Percentiles rank a stretch among this genome's conserved stretches.
Evolutionary conservation across 495 filamentous ascomycete genomes (phyloP).

Genomic region (Penicillium roqueforti): DNA sequence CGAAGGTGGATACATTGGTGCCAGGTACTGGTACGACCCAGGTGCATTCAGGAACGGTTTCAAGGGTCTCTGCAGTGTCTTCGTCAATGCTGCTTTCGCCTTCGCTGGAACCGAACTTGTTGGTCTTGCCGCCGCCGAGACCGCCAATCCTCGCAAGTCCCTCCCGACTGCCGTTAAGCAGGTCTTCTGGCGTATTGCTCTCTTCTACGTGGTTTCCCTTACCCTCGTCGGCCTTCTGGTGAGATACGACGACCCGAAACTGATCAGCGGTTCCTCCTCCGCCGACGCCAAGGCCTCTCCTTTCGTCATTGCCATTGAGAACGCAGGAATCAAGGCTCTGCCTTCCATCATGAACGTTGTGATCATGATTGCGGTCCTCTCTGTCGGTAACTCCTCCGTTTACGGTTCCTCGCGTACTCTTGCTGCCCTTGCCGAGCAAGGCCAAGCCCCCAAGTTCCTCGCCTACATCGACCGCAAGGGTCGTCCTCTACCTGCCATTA

Average conservation of each 20-base stretch:
- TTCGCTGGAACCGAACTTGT: constrained; percentile 94
- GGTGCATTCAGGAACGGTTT: constrained; percentile 91
- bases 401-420: constrained; percentile 86
- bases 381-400: constrained; percentile 81
- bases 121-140: constrained; percentile 84
- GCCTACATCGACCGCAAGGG: constrained; percentile 81
- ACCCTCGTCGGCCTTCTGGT: constrained; percentile 71
- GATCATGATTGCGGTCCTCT: constrained; percentile 82
- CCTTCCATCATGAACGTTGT: constrained; percentile 87
- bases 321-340: constrained; percentile 70
- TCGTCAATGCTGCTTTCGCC: constrained; percentile 89
- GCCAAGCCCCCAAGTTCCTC: constrained; percentile 71
- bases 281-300: constrained; percentile 74
- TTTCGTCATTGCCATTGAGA: constrained; percentile 83
- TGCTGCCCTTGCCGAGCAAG: constrained; percentile 79
- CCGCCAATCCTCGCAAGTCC: constrained; percentile 79
- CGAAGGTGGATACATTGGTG: constrained; percentile 74
- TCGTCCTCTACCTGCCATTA: constrained; percentile 71
- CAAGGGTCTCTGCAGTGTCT: constrained; percentile 89
- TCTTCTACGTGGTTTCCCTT: constrained; percentile 79
- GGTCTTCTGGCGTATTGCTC: constrained; percentile 90
- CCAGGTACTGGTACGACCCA: constrained; percentile 74
- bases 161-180: constrained; percentile 86
- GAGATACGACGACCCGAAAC: constrained; percentile 57
- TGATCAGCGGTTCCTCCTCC: constrained; percentile 51